A percentile compares a stretch with the other conserved stretches of the same genome.
Evolutionary conservation across 495 filamentous ascomycete species (phyloP).

Genomic region (Halenospora varia): DNA sequence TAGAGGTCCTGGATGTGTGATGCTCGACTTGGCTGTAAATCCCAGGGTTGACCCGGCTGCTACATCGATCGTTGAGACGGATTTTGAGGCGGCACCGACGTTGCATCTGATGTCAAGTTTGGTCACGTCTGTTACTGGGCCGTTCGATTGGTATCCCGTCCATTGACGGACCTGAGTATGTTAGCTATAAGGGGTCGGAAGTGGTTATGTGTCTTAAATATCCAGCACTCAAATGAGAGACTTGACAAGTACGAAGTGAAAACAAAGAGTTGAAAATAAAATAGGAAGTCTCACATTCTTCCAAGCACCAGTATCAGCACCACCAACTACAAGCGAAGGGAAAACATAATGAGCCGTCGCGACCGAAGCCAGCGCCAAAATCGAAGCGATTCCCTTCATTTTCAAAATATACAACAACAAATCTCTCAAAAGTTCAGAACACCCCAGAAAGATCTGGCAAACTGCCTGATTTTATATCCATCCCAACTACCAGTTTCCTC

Average conservation of each 20-base stretch:
- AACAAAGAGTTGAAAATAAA: too few relatives aligned
- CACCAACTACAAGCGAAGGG: background rate
- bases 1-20: constrained; percentile 31
- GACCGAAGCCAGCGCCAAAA: background rate
- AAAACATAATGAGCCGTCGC: constrained; percentile 5
- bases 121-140: background rate
- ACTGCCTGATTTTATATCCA: background rate
- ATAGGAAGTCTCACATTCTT: background rate
- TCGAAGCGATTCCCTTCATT: constrained; percentile 5
- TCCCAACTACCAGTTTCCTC: background rate
- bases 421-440: background rate
- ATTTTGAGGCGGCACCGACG: constrained; percentile 13
- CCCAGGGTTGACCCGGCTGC: constrained; percentile 41
- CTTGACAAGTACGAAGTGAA: background rate
- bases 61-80: constrained; percentile 31
- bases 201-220: background rate
- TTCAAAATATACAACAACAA: background rate
- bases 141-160: constrained; percentile 1
- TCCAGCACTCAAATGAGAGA: background rate
- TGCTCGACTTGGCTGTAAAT: background rate
- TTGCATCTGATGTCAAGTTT: background rate
- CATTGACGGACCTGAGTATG: constrained; percentile 6
- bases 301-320: background rate
- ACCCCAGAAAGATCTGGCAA: background rate
- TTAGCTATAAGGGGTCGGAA: background rate